A percentile compares a stretch with the other conserved stretches of the same genome.
phyloP scores from a whole-genome alignment of 495 filamentous ascomycete species.

The Penicillium fimorum region DNA sequence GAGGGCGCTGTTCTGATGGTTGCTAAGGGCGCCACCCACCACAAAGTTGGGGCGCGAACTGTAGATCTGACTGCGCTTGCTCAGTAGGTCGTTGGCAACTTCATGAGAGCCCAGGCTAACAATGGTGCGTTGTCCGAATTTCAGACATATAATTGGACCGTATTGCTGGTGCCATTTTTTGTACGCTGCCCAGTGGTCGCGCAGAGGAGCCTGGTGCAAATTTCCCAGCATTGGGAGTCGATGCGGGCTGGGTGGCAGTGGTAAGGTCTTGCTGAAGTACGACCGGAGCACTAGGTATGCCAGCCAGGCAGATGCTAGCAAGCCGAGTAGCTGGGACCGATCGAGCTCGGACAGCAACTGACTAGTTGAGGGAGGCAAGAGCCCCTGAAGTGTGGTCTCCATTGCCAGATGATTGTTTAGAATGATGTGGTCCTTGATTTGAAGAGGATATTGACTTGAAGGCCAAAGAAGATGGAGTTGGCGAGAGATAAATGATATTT shows the following conservation, averaged over 20 bases:
- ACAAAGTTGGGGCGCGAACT: conserved; percentile 24
- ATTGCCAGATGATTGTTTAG: too few species aligned
- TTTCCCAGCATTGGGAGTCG: conserved; percentile 35
- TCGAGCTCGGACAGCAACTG: too few species aligned
- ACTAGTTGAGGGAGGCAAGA: too few species aligned
- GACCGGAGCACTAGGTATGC: too few species aligned
- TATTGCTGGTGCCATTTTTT: conserved; percentile 27
- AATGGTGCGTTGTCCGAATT: conserved; percentile 11
- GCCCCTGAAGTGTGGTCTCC: too few species aligned
- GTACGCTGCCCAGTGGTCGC: conserved; percentile 17
- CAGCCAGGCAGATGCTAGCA: too few species aligned
- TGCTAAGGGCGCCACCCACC: conserved; percentile 22
- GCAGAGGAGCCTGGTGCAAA: conserved; percentile 21
- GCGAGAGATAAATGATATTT: too few species aligned
- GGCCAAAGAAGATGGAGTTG: too few species aligned
- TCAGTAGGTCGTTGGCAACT: conserved; percentile 25
- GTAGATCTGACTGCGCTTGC: conserved; percentile 23
- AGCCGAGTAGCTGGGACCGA: too few species aligned
- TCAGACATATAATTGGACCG: conserved; percentile 27
- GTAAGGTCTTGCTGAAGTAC: too few species aligned
- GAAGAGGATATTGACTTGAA: too few species aligned
- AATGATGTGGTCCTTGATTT: too few species aligned
- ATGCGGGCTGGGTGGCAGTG: conserved; percentile 27
- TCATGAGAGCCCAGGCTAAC: conserved; percentile 9
- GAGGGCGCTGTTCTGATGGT: conserved; percentile 39